Evolutionary conservation across 2,329 filamentous ascomycete genomes (phyloP).

Genomic region (Achaetomium macrosporum): DNA sequence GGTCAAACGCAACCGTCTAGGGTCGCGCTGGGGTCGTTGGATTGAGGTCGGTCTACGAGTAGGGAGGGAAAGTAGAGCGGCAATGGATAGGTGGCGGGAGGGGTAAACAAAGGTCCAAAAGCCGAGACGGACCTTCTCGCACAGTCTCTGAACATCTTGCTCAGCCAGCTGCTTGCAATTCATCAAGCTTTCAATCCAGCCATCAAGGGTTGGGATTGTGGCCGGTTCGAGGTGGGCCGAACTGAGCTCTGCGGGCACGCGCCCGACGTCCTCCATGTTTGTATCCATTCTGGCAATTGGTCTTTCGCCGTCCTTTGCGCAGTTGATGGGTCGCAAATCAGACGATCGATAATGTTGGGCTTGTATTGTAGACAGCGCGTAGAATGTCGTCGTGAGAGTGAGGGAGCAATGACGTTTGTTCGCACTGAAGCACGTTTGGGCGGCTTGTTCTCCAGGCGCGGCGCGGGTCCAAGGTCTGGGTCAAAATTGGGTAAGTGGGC

Average conservation of each 20-base stretch:
- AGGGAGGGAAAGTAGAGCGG: background rate
- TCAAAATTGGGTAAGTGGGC: conserved; percentile 25
- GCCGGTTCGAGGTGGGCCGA: conserved; percentile 68
- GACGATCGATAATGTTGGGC: conserved; percentile 16
- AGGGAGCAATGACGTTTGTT: conserved; percentile 24
- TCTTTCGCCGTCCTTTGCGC: conserved; percentile 2
- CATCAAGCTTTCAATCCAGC: conserved; percentile 99
- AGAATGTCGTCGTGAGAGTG: conserved; percentile 3
- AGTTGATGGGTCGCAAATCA: conserved; percentile 9
- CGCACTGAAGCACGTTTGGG: conserved; percentile 15
- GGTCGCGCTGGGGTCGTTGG: conserved; percentile 8
- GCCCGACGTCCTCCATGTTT: conserved; percentile 97
- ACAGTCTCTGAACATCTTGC: conserved; percentile 89
- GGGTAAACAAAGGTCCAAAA: background rate
- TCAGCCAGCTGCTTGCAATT: conserved; percentile 96
- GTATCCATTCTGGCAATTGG: conserved; percentile 66
- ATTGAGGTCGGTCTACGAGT: background rate
- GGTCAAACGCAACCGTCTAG: conserved; percentile 26
- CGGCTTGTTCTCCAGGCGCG: conserved; percentile 15
- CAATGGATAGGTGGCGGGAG: background rate
- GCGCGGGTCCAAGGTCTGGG: conserved; percentile 23
- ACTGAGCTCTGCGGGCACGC: conserved; percentile 73
- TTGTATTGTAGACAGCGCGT: background rate
- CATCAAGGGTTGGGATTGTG: conserved; percentile 87
- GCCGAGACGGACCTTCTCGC: conserved; percentile 73